Conservation (phyloP, 768 basidiomycete species). For the Amanita phalloides region DNA sequence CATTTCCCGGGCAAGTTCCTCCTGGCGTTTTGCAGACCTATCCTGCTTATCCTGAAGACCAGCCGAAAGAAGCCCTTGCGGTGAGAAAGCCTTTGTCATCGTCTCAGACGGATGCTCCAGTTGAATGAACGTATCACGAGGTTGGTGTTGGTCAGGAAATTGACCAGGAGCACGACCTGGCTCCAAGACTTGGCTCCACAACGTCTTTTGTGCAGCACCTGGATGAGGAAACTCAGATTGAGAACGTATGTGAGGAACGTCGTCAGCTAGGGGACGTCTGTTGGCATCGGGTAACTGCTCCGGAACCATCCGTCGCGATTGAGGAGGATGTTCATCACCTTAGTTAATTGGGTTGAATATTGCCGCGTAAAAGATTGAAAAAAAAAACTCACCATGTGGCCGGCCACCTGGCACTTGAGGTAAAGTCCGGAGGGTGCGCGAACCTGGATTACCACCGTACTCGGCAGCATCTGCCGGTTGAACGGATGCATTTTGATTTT, state of each 20-base stretch:
- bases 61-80: conserved; percentile 89
- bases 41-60: conserved; percentile 95
- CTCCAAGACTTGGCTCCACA: conserved; percentile 90
- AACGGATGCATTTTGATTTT: conserved; percentile 13
- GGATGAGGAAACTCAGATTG: conserved; percentile 46
- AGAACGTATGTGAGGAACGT: conserved; percentile 37
- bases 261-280: conserved; percentile 48
- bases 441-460: conserved; percentile 29
- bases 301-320: conserved; percentile 34
- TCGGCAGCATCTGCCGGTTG: conserved; percentile 15
- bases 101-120: conserved; percentile 55
- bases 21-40: conserved; percentile 90
- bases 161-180: conserved; percentile 41
- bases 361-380: conserved; percentile 16
- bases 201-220: conserved; percentile 49
- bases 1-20: conserved; percentile 84
- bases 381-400: conserved; percentile 28
- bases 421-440: conserved; percentile 50
- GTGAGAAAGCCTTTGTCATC: conserved; percentile 90
- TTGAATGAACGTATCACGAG: conserved; percentile 59
- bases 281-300: conserved; percentile 43
- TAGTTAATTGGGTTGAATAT: conserved; percentile 15
- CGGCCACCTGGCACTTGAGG: conserved; percentile 50
- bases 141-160: conserved; percentile 24
- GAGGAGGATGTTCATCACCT: conserved; percentile 29